These are phyloP conservation scores for Starmerella sp. DNA, from an alignment of 805 yeast genomes.

Conservation along the genomic window DNA sequence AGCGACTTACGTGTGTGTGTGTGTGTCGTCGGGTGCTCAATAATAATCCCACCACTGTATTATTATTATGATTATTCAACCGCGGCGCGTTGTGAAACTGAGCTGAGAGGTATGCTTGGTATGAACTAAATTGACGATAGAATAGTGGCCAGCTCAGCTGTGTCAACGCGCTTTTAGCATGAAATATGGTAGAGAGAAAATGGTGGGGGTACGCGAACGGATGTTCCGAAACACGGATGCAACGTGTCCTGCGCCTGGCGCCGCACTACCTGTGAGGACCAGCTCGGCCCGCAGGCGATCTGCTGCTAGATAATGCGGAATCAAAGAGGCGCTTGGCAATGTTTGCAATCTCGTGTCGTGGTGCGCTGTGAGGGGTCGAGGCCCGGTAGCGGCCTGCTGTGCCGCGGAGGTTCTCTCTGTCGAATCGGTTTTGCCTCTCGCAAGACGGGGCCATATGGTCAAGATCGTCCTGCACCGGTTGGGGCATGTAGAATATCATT, in stretches of 20 bases:
- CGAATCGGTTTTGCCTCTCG: background rate
- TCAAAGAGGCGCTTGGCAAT: background rate
- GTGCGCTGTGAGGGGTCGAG: background rate
- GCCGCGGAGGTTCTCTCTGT: background rate
- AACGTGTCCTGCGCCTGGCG: background rate
- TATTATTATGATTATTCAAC: too few species aligned
- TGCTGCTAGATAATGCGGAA: background rate
- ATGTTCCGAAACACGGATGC: too few species aligned
- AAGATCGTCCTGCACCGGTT: background rate
- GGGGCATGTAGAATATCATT: background rate
- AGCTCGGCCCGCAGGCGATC: background rate
- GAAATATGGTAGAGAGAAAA: too few species aligned
- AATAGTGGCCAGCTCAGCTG: too few species aligned
- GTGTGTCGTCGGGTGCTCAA: too few species aligned
- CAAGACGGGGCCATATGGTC: background rate
- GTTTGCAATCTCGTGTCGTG: background rate
- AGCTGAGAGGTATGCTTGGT: too few species aligned
- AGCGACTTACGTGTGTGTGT: too few species aligned
- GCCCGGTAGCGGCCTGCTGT: background rate
- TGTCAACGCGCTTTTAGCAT: too few species aligned
- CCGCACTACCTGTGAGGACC: background rate
- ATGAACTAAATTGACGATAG: too few species aligned
- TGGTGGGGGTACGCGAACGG: background rate
- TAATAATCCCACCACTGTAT: too few species aligned
- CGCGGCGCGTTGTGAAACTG: too few species aligned